phyloP scores from a whole-genome alignment of 176 grass and related monocot genomes.

The Lolium multiflorum region DNA sequence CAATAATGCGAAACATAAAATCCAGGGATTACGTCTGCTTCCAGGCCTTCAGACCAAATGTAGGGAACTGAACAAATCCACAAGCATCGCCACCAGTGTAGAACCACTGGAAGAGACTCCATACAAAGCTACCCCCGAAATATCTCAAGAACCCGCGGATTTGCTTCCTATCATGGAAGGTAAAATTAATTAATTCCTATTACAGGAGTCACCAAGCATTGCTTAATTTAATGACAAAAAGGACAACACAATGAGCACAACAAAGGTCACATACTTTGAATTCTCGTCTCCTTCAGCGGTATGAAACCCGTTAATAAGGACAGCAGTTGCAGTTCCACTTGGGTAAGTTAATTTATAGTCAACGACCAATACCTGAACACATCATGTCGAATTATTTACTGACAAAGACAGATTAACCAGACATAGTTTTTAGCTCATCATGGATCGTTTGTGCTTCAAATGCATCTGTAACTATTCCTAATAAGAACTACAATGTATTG shows the following conservation, averaged over 20 bases:
- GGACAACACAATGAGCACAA: not conserved
- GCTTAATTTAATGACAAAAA: not conserved
- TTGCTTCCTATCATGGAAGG: slow-evolving; percentile 60
- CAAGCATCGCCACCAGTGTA: slow-evolving; percentile 78
- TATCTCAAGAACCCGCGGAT: slow-evolving; percentile 81
- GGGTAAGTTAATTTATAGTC: slow-evolving; percentile 92
- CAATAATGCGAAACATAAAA: no score
- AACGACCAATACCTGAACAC: slow-evolving; percentile 80
- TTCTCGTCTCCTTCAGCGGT: slow-evolving; percentile 73
- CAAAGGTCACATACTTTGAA: slow-evolving; percentile 55
- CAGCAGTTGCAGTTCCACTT: slow-evolving; percentile 86
- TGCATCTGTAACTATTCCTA: no score
- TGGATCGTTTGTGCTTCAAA: no score
- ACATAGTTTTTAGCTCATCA: no score
- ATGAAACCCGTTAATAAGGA: slow-evolving; percentile 94
- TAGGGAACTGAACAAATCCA: slow-evolving; percentile 93
- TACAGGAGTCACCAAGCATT: not conserved
- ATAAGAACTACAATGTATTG: no score
- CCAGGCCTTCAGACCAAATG: slow-evolving; percentile 63
- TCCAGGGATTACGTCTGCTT: no score
- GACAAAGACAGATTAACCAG: not conserved
- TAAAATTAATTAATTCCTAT: not conserved
- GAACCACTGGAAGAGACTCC: slow-evolving; percentile 69
- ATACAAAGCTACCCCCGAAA: slow-evolving; percentile 55
- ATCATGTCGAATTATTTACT: not conserved